These are phyloP conservation scores for Neofusicoccum umdonicola DNA, from an alignment of 2,329 filamentous ascomycete species.

Conservation along the genomic window DNA sequence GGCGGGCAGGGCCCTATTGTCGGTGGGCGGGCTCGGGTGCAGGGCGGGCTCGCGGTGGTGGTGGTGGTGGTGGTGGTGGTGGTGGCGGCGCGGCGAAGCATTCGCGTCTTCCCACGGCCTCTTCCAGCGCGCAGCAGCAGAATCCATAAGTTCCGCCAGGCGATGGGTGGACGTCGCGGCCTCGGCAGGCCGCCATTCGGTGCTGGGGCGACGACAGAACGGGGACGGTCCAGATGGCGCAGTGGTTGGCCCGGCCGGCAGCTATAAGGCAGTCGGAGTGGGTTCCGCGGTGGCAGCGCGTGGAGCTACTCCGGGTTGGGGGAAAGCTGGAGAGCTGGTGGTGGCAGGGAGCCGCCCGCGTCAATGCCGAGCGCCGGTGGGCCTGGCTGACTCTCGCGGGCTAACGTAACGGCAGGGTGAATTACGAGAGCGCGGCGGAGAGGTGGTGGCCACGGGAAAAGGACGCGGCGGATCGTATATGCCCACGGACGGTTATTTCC, in stretches of 20 bases:
- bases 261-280: conserved; percentile 8
- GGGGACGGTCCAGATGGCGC: neutral
- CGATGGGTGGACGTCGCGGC: conserved; percentile 21
- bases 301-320: neutral
- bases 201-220: neutral
- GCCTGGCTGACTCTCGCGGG: conserved; percentile 5
- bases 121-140: conserved; percentile 28
- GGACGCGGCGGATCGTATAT: conserved; percentile 1
- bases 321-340: conserved; percentile 3
- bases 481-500: conserved; percentile 12
- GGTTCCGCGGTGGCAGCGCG: neutral
- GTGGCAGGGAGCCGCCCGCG: neutral
- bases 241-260: neutral
- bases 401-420: neutral
- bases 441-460: neutral
- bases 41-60: neutral
- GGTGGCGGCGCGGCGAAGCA: neutral
- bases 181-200: conserved; percentile 28
- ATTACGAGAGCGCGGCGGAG: neutral
- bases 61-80: neutral
- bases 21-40: neutral
- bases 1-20: neutral
- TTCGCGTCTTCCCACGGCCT: conserved; percentile 31
- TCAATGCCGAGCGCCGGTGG: conserved; percentile 6
- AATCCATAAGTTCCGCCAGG: conserved; percentile 30